Evolutionary conservation across 768 basidiomycete genomes (phyloP), one percentile per base, ranked within the genome.

Genomic region (Agaricus blazei): DNA sequence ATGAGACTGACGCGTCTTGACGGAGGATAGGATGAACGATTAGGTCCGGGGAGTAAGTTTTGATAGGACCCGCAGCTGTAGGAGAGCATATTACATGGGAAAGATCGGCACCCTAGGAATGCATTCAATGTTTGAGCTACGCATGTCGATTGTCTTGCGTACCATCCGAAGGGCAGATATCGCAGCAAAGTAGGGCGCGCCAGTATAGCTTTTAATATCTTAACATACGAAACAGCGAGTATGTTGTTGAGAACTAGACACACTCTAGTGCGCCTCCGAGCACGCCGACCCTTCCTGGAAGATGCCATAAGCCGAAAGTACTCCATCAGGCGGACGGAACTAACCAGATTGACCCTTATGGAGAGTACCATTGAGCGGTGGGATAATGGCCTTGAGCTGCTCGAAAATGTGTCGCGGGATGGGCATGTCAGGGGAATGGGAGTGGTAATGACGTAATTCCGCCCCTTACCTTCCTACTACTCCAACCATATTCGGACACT

Each of bases 1-100:
- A 9, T 27, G 14, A 29, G 41, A 52, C 85, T 57, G 68, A 90
- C 85, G 74, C 70, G 48, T 85, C 80, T 66, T 87, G 80, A 28
- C 78, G 72, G 4, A 99, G 78, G 53, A 98, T 91, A 1, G 93
- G 95, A 64, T 99, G 96, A 0, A 99, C 97, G 64, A 99, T 99
- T 43, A 99, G 72, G 70, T 99, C 95, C 1, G 94, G 94, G 3
- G 92, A 95, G 68, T 98, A 99, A 0, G 90, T 88, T 72, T 99
- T 99, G 77, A 99, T 99, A 44, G 93, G 88, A 4, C 79, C 79
- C 27, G 93, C 93, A 5, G 97, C 96, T 0, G 83, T 84, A 0
- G 96, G 96, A 5, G 95, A 87, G 72, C 97, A 99, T 53, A 98
- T 96, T 56, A 98, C 92, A 77, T 98, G 97, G 24, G 95, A 94